Evolutionary conservation across 169 alveolate genomes (phyloP).

Genomic region (Cryptosporidium xiaoi): DNA sequence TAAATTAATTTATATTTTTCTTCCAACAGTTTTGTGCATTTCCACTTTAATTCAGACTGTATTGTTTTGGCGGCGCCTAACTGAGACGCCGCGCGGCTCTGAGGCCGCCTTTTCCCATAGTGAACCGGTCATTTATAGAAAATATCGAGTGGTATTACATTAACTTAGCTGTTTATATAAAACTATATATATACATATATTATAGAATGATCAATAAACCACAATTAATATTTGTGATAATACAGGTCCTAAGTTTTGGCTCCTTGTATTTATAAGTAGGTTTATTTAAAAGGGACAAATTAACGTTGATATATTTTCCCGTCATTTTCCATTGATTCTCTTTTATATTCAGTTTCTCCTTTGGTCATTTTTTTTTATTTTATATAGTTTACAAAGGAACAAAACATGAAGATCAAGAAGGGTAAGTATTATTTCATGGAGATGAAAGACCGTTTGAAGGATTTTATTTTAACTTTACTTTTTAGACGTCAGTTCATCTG

Average conservation of each 20-base stretch:
- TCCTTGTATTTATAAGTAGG: too few species aligned
- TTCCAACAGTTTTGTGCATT: neutral
- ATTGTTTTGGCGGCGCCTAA: conserved; percentile 5
- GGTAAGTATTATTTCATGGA: conserved; percentile 40
- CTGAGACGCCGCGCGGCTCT: conserved; percentile 70
- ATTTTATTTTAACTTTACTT: neutral
- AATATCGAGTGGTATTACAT: too few species aligned
- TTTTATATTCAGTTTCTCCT: neutral
- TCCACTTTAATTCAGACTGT: neutral
- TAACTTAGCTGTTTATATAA: too few species aligned
- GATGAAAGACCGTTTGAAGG: neutral
- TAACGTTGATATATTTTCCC: too few species aligned
- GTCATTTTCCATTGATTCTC: conserved; percentile 2
- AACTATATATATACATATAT: too few species aligned
- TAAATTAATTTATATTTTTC: neutral
- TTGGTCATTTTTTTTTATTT: neutral
- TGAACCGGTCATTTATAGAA: too few species aligned
- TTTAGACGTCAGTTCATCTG: conserved; percentile 86
- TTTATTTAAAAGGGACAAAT: too few species aligned
- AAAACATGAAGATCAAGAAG: conserved; percentile 61
- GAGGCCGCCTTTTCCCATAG: neutral
- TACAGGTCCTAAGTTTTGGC: too few species aligned
- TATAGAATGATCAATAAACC: too few species aligned
- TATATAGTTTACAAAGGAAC: neutral
- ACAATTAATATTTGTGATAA: too few species aligned